These are phyloP conservation scores for Perkinsela sp. DNA, from an alignment of 208 protist species.

Conservation along the genomic window DNA sequence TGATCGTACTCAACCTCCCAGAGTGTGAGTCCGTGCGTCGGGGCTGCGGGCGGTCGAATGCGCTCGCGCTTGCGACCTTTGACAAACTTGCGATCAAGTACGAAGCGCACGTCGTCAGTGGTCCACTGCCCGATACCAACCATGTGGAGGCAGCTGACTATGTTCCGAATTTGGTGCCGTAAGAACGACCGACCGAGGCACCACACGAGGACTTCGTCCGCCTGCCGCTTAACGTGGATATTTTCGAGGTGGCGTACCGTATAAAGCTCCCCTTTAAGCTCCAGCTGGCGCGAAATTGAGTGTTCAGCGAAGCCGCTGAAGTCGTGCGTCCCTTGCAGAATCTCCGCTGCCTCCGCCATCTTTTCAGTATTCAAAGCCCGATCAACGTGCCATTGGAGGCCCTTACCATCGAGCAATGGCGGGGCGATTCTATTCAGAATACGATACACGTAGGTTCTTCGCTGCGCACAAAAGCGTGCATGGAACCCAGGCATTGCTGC, in stretches of 20 bases:
- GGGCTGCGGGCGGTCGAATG: slow-evolving; percentile 28
- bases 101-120: slow-evolving; percentile 33
- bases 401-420: slow-evolving; percentile 34
- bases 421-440: slow-evolving; percentile 60
- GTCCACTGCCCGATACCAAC: slow-evolving; percentile 39
- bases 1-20: slow-evolving; percentile 44
- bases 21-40: slow-evolving; percentile 37
- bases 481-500: slow-evolving; percentile 45
- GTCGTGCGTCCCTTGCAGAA: slow-evolving; percentile 36
- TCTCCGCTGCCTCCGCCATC: slow-evolving; percentile 34
- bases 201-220: slow-evolving; percentile 56
- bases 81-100: slow-evolving; percentile 22
- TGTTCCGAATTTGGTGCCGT: slow-evolving; percentile 51
- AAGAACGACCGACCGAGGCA: slow-evolving; percentile 47
- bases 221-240: slow-evolving; percentile 42
- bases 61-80: slow-evolving; percentile 19
- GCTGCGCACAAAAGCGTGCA: slow-evolving; percentile 32
- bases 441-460: slow-evolving; percentile 52
- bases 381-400: slow-evolving; percentile 56
- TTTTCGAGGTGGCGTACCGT: slow-evolving; percentile 42
- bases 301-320: slow-evolving; percentile 51
- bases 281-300: slow-evolving; percentile 47
- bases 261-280: slow-evolving; percentile 17
- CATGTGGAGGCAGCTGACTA: slow-evolving; percentile 44
- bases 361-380: slow-evolving; percentile 32